A percentile compares a stretch with the other conserved stretches of the same genome.
phyloP scores from a whole-genome alignment of 2,329 filamentous ascomycete genomes.

The Xylaria sp. region DNA sequence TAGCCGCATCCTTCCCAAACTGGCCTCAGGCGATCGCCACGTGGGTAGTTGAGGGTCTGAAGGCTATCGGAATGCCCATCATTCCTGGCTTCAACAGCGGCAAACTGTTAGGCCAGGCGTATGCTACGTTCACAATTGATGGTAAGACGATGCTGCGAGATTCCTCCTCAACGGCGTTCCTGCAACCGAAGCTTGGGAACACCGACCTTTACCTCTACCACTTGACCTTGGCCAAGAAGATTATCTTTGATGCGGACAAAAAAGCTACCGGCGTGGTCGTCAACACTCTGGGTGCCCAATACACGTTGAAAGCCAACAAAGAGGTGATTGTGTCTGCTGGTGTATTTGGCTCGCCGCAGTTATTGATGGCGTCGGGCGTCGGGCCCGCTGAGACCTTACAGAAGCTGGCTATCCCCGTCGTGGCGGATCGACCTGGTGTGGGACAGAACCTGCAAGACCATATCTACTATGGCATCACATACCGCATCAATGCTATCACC shows the following conservation, averaged over 20 bases:
- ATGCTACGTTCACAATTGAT: constrained; percentile 29
- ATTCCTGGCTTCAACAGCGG: constrained; percentile 49
- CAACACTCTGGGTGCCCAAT: constrained; percentile 18
- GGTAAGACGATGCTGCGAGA: constrained; percentile 25
- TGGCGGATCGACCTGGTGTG: constrained; percentile 62
- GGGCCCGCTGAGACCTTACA: constrained; percentile 42
- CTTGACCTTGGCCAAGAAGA: constrained; percentile 29
- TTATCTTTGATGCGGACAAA: constrained; percentile 28
- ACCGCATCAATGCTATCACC: constrained; percentile 44
- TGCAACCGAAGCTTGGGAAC: constrained; percentile 23
- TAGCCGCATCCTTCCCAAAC: constrained; percentile 50
- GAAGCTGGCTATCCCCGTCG: constrained; percentile 52
- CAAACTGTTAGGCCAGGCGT: constrained; percentile 37
- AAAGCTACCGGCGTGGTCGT: constrained; percentile 27
- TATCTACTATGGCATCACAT: constrained; percentile 41
- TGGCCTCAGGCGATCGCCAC: constrained; percentile 47
- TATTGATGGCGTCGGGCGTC: constrained; percentile 48
- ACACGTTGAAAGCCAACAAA: constrained; percentile 25
- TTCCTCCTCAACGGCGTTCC: constrained; percentile 28
- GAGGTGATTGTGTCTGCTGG: constrained; percentile 63
- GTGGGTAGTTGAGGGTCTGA: constrained; percentile 47
- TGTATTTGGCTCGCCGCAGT: constrained; percentile 67
- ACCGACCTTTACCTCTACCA: constrained; percentile 28
- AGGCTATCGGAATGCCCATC: constrained; percentile 47
- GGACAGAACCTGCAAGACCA: constrained; percentile 67